Evolutionary conservation across 2,329 filamentous ascomycete genomes (phyloP).

Genomic region (Anthostomella pinea): DNA sequence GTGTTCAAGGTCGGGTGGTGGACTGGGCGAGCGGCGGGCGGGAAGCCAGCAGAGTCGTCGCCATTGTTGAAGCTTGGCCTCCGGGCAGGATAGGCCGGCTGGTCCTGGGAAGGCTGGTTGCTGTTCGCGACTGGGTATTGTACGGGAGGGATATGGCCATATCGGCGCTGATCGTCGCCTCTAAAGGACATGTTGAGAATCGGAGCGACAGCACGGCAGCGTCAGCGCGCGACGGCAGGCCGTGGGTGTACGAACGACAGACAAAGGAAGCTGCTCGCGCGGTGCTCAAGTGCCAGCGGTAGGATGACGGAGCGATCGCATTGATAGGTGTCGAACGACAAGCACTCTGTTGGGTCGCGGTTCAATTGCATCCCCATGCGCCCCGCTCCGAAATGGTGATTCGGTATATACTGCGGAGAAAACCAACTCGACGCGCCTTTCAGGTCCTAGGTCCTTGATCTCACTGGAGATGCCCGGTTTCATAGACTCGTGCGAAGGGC

Average conservation of each 20-base stretch:
- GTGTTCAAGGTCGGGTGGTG: slow-evolving; percentile 31
- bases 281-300: neutral
- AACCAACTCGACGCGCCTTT: no score
- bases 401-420: no score
- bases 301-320: slow-evolving; percentile 15
- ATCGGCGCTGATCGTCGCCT: slow-evolving; percentile 60
- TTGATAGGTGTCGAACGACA: slow-evolving; percentile 15
- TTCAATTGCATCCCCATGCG: slow-evolving; percentile 15
- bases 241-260: neutral
- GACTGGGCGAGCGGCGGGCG: slow-evolving; percentile 30
- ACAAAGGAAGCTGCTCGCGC: neutral
- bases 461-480: no score
- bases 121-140: slow-evolving; percentile 58
- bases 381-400: slow-evolving; percentile 9
- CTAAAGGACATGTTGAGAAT: slow-evolving; percentile 57
- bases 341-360: slow-evolving; percentile 14
- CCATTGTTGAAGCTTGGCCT: slow-evolving; percentile 73
- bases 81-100: slow-evolving; percentile 43
- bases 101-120: slow-evolving; percentile 37
- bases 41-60: slow-evolving; percentile 63
- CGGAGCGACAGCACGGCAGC: slow-evolving; percentile 8
- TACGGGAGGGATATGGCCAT: slow-evolving; percentile 64
- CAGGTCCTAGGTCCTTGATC: no score
- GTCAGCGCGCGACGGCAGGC: slow-evolving; percentile 11
- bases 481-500: no score